Conservation (phyloP, 2,329 filamentous ascomycete species). For the Tetracladium maxilliforme region DNA sequence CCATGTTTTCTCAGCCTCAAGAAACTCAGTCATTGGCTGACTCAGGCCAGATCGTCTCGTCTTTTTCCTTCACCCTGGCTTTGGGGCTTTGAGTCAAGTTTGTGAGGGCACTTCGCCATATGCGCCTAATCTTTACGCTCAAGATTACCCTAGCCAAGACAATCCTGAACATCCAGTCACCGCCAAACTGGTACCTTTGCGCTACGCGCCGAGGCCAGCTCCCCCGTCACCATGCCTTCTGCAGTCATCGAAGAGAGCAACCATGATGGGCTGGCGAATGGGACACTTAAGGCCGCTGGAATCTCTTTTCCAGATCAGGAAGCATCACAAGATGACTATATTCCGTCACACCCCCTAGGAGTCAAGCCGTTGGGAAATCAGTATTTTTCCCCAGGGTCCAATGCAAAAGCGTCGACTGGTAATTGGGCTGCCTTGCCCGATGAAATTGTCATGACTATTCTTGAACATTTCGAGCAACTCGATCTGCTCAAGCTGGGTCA, state of each 20-base stretch:
- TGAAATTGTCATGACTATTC: conserved; percentile 59
- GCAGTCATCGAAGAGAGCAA: background rate
- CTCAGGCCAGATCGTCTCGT: too few species aligned
- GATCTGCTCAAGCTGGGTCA: conserved; percentile 52
- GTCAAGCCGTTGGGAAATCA: conserved; percentile 82
- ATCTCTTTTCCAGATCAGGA: conserved; percentile 18
- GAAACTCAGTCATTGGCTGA: too few species aligned
- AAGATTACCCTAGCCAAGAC: too few species aligned
- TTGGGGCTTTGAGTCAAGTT: too few species aligned
- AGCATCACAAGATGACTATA: conserved; percentile 31
- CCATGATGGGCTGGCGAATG: background rate
- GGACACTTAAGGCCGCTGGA: conserved; percentile 2
- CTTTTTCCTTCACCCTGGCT: too few species aligned
- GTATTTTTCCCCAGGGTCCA: conserved; percentile 46
- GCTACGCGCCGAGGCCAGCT: background rate
- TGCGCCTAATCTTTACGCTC: too few species aligned
- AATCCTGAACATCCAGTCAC: too few species aligned
- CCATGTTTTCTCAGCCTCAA: too few species aligned
- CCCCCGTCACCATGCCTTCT: background rate
- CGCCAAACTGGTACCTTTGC: background rate
- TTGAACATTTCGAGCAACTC: conserved; percentile 58
- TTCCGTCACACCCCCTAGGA: conserved; percentile 68
- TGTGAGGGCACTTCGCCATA: too few species aligned
- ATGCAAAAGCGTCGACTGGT: conserved; percentile 54
- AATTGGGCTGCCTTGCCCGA: conserved; percentile 58